Percentiles rank a stretch among this genome's conserved stretches.
Conservation (phyloP, 352 stramenopile genomes). For the Pythium monospermum region DNA sequence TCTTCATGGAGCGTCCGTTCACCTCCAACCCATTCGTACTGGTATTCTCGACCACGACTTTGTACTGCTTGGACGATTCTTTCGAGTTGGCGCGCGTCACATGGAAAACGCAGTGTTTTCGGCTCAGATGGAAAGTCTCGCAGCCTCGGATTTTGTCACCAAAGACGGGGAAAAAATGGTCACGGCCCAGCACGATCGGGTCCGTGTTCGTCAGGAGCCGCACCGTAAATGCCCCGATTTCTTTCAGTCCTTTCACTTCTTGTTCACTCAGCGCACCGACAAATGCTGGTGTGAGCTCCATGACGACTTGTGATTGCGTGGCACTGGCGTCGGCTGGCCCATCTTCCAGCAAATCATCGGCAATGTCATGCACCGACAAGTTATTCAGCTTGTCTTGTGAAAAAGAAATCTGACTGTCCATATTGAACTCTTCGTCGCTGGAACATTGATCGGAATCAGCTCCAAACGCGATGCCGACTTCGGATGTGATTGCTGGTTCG, state of each 20-base stretch:
- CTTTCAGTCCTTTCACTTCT: conserved; percentile 42
- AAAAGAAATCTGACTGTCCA: conserved; percentile 56
- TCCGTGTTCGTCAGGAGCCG: conserved; percentile 20
- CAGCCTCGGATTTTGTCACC: conserved; percentile 53
- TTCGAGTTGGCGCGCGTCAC: conserved; percentile 29
- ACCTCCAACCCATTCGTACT: conserved; percentile 67
- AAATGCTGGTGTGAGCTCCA: conserved; percentile 41
- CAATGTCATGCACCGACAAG: conserved; percentile 56
- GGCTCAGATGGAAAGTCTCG: conserved; percentile 52
- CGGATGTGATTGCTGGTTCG: conserved; percentile 2
- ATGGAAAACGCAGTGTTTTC: conserved; percentile 60
- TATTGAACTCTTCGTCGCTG: conserved; percentile 55
- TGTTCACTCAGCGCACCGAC: conserved; percentile 32
- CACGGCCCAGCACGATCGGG: conserved; percentile 35
- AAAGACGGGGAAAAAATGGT: conserved; percentile 65
- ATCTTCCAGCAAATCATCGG: conserved; percentile 20
- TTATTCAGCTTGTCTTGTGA: conserved; percentile 67
- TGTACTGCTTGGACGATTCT: conserved; percentile 27
- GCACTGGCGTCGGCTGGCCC: conserved; percentile 15
- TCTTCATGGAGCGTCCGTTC: conserved; percentile 50
- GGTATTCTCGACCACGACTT: conserved; percentile 59
- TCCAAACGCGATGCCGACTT: conserved; percentile 16
- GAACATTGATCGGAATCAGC: conserved; percentile 32
- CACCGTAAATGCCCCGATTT: conserved; percentile 45
- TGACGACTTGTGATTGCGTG: conserved; percentile 13